Evolutionary conservation across 202 grass and related monocot species (phyloP).

Genomic region (Saccharum hybrid): DNA sequence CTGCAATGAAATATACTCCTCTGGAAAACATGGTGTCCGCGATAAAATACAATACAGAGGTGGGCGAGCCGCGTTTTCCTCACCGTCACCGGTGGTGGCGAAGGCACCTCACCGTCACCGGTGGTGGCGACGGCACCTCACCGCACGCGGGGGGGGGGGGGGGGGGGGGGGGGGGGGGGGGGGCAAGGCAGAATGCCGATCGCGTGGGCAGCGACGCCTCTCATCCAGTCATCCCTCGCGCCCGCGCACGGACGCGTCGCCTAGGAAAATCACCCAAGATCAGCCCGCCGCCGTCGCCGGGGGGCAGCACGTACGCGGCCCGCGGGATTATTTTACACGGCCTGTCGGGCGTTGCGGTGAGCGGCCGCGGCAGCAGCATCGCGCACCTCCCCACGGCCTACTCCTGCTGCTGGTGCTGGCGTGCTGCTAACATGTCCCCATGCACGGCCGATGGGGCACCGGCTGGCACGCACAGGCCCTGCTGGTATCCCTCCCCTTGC

Average conservation of each 20-base stretch:
- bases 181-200: background rate
- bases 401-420: background rate
- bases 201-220: conserved; percentile 6
- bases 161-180: background rate
- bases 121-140: background rate
- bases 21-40: background rate
- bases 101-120: background rate
- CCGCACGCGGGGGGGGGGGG: background rate
- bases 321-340: conserved; percentile 21
- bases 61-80: background rate
- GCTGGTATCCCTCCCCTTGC: background rate
- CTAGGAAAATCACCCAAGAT: background rate
- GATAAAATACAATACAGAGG: background rate
- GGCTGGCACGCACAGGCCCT: too few relatives aligned
- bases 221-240: background rate
- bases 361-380: conserved; percentile 24
- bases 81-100: background rate
- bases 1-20: background rate
- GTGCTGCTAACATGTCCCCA: too few relatives aligned
- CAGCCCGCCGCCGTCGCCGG: conserved; percentile 2
- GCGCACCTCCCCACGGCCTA: background rate
- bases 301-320: conserved; percentile 8
- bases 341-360: conserved; percentile 50
- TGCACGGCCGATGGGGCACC: too few relatives aligned
- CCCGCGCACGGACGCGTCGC: conserved; percentile 37